Percentiles rank a stretch among this genome's conserved stretches.
Conservation (phyloP, 805 yeast species). For the Lachancea sp. region DNA sequence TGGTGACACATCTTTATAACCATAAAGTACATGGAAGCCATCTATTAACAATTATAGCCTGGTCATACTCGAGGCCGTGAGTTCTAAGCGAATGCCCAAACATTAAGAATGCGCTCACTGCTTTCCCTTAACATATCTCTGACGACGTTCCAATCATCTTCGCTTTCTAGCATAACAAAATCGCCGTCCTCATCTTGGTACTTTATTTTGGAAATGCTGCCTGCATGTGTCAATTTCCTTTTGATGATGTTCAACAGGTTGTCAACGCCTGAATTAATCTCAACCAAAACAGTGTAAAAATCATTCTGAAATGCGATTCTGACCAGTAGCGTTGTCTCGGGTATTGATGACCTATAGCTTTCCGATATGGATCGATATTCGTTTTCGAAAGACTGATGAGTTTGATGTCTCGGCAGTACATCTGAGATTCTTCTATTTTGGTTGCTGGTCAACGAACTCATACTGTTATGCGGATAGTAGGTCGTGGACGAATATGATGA, state of each 20-base stretch:
- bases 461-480: constrained; percentile 24
- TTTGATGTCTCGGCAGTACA: constrained; percentile 22
- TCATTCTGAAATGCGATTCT: constrained; percentile 40
- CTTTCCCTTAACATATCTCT: constrained; percentile 57
- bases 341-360: constrained; percentile 34
- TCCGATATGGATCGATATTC: constrained; percentile 38
- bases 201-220: constrained; percentile 49
- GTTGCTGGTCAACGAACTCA: constrained; percentile 20
- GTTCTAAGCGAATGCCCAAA: constrained; percentile 34
- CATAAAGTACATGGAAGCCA: too few species aligned
- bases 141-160: constrained; percentile 86
- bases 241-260: constrained; percentile 54
- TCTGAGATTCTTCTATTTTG: constrained; percentile 27
- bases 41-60: too few species aligned
- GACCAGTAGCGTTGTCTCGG: constrained; percentile 35
- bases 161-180: constrained; percentile 73
- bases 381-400: constrained; percentile 24
- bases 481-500: constrained; percentile 21
- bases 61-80: too few species aligned
- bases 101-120: constrained; percentile 42
- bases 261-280: constrained; percentile 43
- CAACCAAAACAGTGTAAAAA: constrained; percentile 61
- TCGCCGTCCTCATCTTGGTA: constrained; percentile 96
- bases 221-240: constrained; percentile 49
- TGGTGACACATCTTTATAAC: too few species aligned